A percentile compares a stretch with the other conserved stretches of the same genome.
phyloP scores from a whole-genome alignment of 1,139 yeast species.

The Diutina siamensis region DNA sequence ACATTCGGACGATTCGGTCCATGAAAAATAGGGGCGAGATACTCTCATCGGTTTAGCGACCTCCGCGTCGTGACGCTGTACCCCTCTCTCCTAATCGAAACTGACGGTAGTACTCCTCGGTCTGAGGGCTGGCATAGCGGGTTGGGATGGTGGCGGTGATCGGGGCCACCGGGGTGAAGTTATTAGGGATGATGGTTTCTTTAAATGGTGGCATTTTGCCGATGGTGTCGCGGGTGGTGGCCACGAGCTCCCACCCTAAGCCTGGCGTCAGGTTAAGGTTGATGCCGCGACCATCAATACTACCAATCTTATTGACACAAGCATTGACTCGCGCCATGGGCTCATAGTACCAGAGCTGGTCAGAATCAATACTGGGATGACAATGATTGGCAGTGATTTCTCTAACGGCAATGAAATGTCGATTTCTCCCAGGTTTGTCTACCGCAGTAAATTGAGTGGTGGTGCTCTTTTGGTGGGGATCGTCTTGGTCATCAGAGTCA shows the following conservation, averaged over 20 bases:
- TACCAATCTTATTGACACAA: not conserved
- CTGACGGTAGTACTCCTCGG: not conserved
- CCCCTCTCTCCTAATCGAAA: not conserved
- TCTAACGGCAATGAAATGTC: constrained; percentile 43
- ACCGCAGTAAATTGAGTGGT: constrained; percentile 64
- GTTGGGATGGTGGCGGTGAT: not conserved
- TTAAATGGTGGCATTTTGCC: not conserved
- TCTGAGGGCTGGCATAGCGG: not conserved
- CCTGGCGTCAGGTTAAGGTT: no score
- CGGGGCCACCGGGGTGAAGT: not conserved
- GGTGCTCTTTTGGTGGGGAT: not conserved
- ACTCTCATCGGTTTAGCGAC: not conserved
- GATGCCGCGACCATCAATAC: not conserved
- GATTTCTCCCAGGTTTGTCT: constrained; percentile 66
- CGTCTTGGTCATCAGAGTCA: constrained; percentile 14
- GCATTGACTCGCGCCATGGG: constrained; percentile 38
- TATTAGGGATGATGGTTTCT: not conserved
- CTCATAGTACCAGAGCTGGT: constrained; percentile 26
- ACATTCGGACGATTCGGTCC: not conserved
- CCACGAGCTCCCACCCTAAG: no score
- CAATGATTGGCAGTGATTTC: constrained; percentile 13
- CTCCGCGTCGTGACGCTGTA: no score
- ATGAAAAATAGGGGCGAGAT: not conserved
- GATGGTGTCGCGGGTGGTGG: not conserved
- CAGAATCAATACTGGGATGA: constrained; percentile 14